Conservation (phyloP, 1,139 yeast genomes). For the Groenewaldozyma auringiensis region DNA sequence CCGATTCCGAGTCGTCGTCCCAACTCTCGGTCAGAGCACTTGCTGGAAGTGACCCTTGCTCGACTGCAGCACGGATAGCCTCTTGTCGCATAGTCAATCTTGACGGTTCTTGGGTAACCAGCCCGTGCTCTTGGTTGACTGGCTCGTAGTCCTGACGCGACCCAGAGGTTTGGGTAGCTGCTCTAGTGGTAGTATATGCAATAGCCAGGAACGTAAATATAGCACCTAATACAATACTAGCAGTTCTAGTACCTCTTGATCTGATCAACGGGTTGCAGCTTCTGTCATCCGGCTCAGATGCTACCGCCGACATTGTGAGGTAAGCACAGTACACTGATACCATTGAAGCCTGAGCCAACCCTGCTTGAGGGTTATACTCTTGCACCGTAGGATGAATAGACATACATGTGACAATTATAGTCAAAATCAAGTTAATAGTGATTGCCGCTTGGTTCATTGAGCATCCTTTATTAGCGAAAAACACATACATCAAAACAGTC, state of each 20-base stretch:
- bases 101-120: conserved; percentile 49
- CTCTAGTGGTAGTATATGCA: conserved; percentile 95
- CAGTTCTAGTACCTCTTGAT: conserved; percentile 83
- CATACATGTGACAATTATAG: conserved; percentile 55
- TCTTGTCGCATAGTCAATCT: conserved; percentile 75
- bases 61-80: conserved; percentile 89
- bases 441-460: conserved; percentile 87
- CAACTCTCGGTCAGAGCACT: conserved; percentile 75
- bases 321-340: conserved; percentile 92
- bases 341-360: conserved; percentile 95
- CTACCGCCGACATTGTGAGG: conserved; percentile 85
- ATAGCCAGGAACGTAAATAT: conserved; percentile 89
- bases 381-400: conserved; percentile 81
- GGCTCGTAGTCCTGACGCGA: conserved; percentile 27
- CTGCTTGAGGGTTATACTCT: conserved; percentile 90
- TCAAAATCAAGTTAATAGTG: conserved; percentile 60
- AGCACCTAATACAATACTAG: conserved; percentile 84
- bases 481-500: conserved; percentile 71
- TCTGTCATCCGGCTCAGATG: conserved; percentile 93
- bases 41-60: conserved; percentile 89
- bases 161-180: conserved; percentile 48
- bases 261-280: conserved; percentile 86
- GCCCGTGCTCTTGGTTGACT: conserved; percentile 26
- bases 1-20: conserved; percentile 37
- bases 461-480: conserved; percentile 81